These are phyloP conservation scores for Fusarium chuoi DNA, from an alignment of 2,329 filamentous ascomycete genomes.

Conservation along the genomic window DNA sequence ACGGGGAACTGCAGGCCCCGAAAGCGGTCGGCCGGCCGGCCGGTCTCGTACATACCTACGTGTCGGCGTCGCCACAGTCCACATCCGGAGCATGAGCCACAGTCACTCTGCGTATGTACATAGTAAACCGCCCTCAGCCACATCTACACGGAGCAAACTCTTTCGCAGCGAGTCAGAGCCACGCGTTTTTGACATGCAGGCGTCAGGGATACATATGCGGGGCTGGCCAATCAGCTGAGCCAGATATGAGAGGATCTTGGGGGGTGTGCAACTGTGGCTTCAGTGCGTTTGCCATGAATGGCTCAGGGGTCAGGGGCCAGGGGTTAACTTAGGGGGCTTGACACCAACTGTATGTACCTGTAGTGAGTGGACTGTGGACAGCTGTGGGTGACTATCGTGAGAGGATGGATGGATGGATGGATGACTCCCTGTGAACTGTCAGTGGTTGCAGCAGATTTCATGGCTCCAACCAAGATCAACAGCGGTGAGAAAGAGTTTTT, in stretches of 20 bases:
- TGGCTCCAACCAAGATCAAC: slow-evolving; percentile 23
- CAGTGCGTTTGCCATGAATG: slow-evolving; percentile 21
- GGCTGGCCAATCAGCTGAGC: slow-evolving; percentile 28
- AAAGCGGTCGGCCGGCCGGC: slow-evolving; percentile 16
- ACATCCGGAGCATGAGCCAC: slow-evolving; percentile 23
- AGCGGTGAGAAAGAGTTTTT: slow-evolving; percentile 31
- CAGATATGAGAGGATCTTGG: slow-evolving; percentile 1
- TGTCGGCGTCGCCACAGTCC: slow-evolving; percentile 31
- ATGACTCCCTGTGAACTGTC: slow-evolving; percentile 24
- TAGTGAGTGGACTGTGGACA: neutral
- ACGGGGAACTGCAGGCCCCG: neutral
- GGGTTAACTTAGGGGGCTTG: slow-evolving; percentile 30
- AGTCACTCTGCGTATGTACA: neutral
- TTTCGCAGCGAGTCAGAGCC: slow-evolving; percentile 32
- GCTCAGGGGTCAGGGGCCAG: slow-evolving; percentile 25
- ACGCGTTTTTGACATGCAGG: slow-evolving; percentile 37
- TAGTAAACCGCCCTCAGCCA: slow-evolving; percentile 20
- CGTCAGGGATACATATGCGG: slow-evolving; percentile 32
- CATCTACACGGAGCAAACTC: slow-evolving; percentile 17
- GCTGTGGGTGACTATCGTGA: slow-evolving; percentile 6
- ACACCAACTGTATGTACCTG: neutral
- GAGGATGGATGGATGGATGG: slow-evolving; percentile 30
- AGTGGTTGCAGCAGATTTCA: slow-evolving; percentile 26
- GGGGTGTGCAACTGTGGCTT: slow-evolving; percentile 24
- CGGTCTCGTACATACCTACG: slow-evolving; percentile 5